A percentile compares a stretch with the other conserved stretches of the same genome.
Conservation (phyloP, 169 alveolate species). For the Cryptosporidium meleagridis region DNA sequence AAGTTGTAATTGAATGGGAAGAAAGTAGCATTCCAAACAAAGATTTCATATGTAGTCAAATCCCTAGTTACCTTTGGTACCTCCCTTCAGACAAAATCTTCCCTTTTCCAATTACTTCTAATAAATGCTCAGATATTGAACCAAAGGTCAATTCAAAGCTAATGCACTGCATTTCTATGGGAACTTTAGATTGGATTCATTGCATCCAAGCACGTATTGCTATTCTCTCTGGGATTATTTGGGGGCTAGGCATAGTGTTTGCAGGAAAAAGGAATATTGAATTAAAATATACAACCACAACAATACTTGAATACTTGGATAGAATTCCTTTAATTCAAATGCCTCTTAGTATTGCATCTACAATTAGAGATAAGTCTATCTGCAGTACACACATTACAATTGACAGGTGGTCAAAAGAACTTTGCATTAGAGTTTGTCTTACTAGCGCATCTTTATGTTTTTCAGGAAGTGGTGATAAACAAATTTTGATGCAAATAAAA, state of each 20-base stretch:
- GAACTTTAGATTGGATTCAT: slow-evolving; percentile 68
- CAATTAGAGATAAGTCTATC: slow-evolving; percentile 26
- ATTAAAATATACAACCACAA: neutral
- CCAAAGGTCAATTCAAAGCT: slow-evolving; percentile 9
- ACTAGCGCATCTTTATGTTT: slow-evolving; percentile 39
- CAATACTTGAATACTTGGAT: slow-evolving; percentile 35
- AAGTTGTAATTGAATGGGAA: slow-evolving; percentile 68
- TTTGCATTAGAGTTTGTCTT: slow-evolving; percentile 50
- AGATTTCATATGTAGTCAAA: slow-evolving; percentile 28
- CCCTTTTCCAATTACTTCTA: slow-evolving; percentile 42
- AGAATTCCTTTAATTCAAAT: slow-evolving; percentile 52
- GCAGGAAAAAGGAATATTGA: slow-evolving; percentile 36
- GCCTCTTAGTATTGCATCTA: slow-evolving; percentile 62
- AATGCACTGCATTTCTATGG: slow-evolving; percentile 7
- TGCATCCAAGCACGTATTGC: slow-evolving; percentile 67
- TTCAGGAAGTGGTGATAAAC: slow-evolving; percentile 68
- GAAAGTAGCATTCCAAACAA: slow-evolving; percentile 10
- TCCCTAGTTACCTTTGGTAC: slow-evolving; percentile 50
- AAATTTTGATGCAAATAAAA: slow-evolving; percentile 26
- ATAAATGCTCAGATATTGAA: neutral
- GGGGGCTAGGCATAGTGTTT: slow-evolving; percentile 73
- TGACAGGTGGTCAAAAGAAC: slow-evolving; percentile 63
- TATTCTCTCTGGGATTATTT: slow-evolving; percentile 38
- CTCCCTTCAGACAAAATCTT: slow-evolving; percentile 50
- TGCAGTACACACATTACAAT: slow-evolving; percentile 59